Conservation (phyloP, 441 rosid genomes). For the Syzygium syzygioides region DNA sequence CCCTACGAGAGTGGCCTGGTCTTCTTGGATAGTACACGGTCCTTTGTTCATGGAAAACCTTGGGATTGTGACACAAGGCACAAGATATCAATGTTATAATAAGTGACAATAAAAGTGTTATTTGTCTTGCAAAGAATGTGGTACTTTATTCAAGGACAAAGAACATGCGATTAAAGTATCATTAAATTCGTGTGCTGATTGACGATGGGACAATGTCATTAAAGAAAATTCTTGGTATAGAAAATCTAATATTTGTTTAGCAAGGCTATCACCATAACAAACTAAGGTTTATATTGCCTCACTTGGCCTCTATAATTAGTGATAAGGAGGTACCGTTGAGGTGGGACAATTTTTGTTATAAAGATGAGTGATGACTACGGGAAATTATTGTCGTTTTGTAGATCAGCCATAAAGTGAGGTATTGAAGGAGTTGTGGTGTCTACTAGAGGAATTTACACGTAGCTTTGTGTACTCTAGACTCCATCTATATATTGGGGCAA, state of each 20-base stretch:
- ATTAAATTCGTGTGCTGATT: not conserved
- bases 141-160: not conserved
- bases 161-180: not conserved
- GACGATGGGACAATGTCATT: not conserved
- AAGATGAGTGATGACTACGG: not conserved
- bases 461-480: not conserved
- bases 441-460: not conserved
- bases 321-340: not conserved
- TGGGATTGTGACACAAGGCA: too few relatives aligned
- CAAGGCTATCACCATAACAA: not conserved
- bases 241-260: not conserved
- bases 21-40: too few relatives aligned
- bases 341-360: not conserved
- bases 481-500: not conserved
- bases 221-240: not conserved
- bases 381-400: not conserved
- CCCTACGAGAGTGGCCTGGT: too few relatives aligned
- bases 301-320: not conserved
- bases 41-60: too few relatives aligned
- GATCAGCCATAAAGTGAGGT: not conserved
- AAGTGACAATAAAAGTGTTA: not conserved
- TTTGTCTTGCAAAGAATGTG: not conserved
- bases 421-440: not conserved
- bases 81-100: too few relatives aligned
- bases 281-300: not conserved